These are phyloP conservation scores for Fusarium keratoplasticum DNA, from an alignment of 2,329 filamentous ascomycete species.

Conservation along the genomic window DNA sequence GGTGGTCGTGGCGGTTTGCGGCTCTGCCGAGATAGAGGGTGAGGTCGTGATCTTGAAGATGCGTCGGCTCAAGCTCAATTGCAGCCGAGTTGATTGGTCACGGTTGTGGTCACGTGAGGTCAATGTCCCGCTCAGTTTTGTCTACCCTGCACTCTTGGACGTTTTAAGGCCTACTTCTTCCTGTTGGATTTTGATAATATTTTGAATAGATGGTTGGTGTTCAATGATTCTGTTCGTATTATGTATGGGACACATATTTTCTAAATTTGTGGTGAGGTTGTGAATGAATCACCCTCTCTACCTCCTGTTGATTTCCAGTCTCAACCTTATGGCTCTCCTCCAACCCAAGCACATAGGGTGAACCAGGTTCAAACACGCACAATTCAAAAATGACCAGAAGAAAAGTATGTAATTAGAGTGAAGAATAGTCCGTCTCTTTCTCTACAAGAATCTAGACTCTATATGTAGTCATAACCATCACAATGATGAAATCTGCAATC, in stretches of 20 bases:
- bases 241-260: fast-evolving
- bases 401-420: background rate
- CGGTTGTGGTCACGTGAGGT: slow-evolving; percentile 34
- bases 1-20: slow-evolving; percentile 24
- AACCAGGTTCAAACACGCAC: background rate
- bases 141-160: slow-evolving; percentile 26
- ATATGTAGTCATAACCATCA: slow-evolving; percentile 6
- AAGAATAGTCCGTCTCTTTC: background rate
- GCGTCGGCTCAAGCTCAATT: slow-evolving; percentile 44
- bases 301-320: background rate
- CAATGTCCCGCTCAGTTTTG: fast-evolving
- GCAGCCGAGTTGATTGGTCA: slow-evolving; percentile 41
- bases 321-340: background rate
- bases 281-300: background rate
- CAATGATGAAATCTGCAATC: slow-evolving; percentile 3
- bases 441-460: slow-evolving; percentile 29
- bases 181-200: too few species aligned
- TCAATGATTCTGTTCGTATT: background rate
- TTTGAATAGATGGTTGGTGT: fast-evolving
- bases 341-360: fast-evolving
- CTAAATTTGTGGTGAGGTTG: background rate
- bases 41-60: slow-evolving; percentile 45
- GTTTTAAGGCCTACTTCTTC: background rate
- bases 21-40: slow-evolving; percentile 36
- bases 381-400: background rate